Conservation (phyloP, 1,139 yeast genomes). For the Geotrichum australiense region DNA sequence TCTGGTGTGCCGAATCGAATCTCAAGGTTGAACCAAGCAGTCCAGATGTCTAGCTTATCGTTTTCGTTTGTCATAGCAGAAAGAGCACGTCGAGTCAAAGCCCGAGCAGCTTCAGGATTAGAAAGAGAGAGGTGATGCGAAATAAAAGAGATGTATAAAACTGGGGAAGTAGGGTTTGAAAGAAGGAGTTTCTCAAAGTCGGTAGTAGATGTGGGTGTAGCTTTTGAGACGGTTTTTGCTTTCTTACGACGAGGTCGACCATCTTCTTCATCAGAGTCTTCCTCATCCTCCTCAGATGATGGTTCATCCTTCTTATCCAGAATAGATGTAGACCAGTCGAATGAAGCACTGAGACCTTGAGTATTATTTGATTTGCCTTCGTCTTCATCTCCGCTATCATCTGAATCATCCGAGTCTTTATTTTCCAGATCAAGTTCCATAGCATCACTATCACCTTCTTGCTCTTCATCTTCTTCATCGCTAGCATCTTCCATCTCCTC, state of each 20-base stretch:
- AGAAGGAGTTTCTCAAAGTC: constrained; percentile 89
- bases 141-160: constrained; percentile 97
- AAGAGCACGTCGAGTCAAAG: constrained; percentile 85
- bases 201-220: constrained; percentile 79
- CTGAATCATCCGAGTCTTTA: constrained; percentile 27
- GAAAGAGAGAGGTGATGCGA: constrained; percentile 93
- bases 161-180: constrained; percentile 90
- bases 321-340: constrained; percentile 91
- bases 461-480: constrained; percentile 31
- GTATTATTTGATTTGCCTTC: constrained; percentile 17
- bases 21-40: constrained; percentile 89
- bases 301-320: constrained; percentile 64
- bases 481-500: constrained; percentile 36
- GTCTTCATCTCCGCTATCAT: constrained; percentile 29
- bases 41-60: constrained; percentile 93
- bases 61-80: constrained; percentile 58
- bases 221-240: constrained; percentile 46
- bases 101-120: constrained; percentile 91
- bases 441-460: constrained; percentile 31
- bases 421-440: constrained; percentile 27
- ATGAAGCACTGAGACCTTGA: constrained; percentile 73
- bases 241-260: constrained; percentile 33
- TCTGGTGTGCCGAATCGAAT: constrained; percentile 73
- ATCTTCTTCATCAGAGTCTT: constrained; percentile 46
- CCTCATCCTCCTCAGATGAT: constrained; percentile 27